Conservation (phyloP, 2,329 filamentous ascomycete species). For the Curvularia hawaiiensis region DNA sequence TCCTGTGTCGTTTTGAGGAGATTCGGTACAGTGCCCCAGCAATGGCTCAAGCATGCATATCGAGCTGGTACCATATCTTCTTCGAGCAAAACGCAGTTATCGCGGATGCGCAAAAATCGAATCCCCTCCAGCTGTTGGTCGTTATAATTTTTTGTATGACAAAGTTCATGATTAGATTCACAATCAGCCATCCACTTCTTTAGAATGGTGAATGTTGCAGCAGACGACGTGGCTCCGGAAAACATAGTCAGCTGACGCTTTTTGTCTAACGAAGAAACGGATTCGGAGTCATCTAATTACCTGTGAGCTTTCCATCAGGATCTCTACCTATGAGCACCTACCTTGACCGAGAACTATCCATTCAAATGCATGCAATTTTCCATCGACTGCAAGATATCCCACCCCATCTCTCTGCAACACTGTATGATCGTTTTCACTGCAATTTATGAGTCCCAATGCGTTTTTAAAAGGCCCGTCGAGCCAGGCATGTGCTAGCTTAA, state of each 20-base stretch:
- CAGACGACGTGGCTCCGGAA: not conserved
- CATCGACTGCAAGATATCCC: not conserved
- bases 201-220: not conserved
- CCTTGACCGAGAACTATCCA: not conserved
- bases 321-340: not conserved
- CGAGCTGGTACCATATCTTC: not conserved
- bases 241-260: not conserved
- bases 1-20: not conserved
- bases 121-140: not conserved
- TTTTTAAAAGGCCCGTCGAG: not conserved
- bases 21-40: not conserved
- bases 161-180: not conserved
- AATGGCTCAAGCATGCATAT: slow-evolving; percentile 5
- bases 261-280: not conserved
- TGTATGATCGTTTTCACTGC: too few relatives aligned
- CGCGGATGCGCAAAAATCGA: not conserved
- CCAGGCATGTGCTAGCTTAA: not conserved
- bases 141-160: not conserved
- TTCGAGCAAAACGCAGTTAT: not conserved
- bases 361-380: not conserved
- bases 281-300: not conserved
- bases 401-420: not conserved
- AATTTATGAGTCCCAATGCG: not conserved
- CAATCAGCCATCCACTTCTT: not conserved
- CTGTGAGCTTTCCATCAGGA: not conserved